Evolutionary conservation across 257 asterid genomes (phyloP).

Genomic region (Jacaranda mimosifolia): DNA sequence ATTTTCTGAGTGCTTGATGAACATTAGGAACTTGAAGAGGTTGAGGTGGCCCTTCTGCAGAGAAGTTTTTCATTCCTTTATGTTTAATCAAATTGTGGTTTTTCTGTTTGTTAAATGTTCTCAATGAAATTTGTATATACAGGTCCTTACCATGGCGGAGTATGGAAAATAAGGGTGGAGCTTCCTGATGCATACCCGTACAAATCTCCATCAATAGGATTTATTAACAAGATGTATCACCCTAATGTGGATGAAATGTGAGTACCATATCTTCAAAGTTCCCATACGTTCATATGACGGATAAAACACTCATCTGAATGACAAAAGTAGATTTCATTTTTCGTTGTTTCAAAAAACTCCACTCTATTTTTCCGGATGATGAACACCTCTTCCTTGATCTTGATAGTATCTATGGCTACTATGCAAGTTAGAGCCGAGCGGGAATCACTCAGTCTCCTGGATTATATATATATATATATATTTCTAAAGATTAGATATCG

Average conservation of each 20-base stretch:
- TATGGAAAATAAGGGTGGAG: slow-evolving; percentile 69
- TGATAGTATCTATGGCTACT: too few relatives aligned
- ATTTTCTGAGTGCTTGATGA: slow-evolving; percentile 1
- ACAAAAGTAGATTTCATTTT: not conserved
- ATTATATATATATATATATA: too few relatives aligned
- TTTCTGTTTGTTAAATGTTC: not conserved
- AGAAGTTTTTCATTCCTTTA: slow-evolving; percentile 7
- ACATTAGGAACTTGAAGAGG: not conserved
- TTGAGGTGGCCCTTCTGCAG: not conserved
- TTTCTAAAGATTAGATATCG: too few relatives aligned
- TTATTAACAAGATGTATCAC: slow-evolving; percentile 70
- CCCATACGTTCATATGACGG: not conserved
- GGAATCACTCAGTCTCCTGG: too few relatives aligned
- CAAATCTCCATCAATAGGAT: slow-evolving; percentile 64
- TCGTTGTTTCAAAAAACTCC: not conserved
- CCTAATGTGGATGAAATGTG: slow-evolving; percentile 75
- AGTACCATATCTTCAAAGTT: slow-evolving; percentile 31
- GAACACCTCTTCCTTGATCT: too few relatives aligned
- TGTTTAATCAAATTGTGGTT: not conserved
- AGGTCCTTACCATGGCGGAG: slow-evolving; percentile 78
- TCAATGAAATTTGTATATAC: slow-evolving; percentile 28
- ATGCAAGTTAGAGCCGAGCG: too few relatives aligned
- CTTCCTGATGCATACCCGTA: slow-evolving; percentile 76
- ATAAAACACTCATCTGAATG: not conserved
- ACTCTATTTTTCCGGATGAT: too few relatives aligned